Percentiles rank a stretch among this genome's conserved stretches.
These are phyloP conservation scores for Ophiostoma perfectum DNA, from an alignment of 2,329 filamentous ascomycete genomes.

Conservation along the genomic window DNA sequence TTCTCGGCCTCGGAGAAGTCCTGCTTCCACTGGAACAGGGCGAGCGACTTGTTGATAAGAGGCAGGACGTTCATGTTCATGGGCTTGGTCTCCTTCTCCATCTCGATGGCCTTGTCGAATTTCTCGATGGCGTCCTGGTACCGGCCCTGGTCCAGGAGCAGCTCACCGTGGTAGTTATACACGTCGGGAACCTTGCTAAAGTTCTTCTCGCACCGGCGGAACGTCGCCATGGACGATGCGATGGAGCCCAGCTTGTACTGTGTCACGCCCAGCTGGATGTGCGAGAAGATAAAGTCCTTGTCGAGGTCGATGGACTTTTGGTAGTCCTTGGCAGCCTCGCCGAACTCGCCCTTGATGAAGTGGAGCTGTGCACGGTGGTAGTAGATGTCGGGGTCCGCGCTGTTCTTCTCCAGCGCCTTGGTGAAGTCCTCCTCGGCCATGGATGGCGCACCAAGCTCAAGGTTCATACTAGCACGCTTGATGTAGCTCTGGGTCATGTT, in stretches of 20 bases:
- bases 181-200: constrained; percentile 95
- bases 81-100: constrained; percentile 92
- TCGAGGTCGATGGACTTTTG: constrained; percentile 98
- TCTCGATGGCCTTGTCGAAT: constrained; percentile 96
- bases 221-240: constrained; percentile 96
- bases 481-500: constrained; percentile 93
- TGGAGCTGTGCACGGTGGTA: constrained; percentile 98
- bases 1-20: constrained; percentile 93
- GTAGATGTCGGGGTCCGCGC: constrained; percentile 91
- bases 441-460: constrained; percentile 86
- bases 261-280: constrained; percentile 97
- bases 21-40: constrained; percentile 97
- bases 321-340: constrained; percentile 94
- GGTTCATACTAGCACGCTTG: constrained; percentile 96
- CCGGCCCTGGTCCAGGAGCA: constrained; percentile 93
- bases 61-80: constrained; percentile 96
- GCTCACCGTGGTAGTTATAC: constrained; percentile 99
- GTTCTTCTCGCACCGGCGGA: constrained; percentile 96
- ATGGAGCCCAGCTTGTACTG: constrained; percentile 99
- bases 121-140: constrained; percentile 94
- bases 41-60: constrained; percentile 96
- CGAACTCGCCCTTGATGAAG: constrained; percentile 93
- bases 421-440: constrained; percentile 84
- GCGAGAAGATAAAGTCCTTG: constrained; percentile 94
- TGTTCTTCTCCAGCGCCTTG: constrained; percentile 76